Conservation (phyloP, 768 basidiomycete genomes). For the Russula abietina region DNA sequence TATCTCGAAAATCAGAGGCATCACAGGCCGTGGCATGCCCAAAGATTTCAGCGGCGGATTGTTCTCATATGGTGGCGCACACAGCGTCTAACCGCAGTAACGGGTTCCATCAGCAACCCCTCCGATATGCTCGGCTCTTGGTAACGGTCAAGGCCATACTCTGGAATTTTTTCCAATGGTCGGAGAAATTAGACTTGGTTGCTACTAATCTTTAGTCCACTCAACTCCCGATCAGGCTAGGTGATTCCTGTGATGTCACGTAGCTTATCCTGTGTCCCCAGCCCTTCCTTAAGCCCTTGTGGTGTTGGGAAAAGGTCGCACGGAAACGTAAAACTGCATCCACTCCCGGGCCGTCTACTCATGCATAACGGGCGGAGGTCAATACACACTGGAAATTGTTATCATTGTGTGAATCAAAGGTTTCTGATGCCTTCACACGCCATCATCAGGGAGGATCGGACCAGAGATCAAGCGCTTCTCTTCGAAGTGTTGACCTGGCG, state of each 20-base stretch:
- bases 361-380: not conserved
- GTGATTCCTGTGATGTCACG: constrained; percentile 3
- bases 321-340: not conserved
- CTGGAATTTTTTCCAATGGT: not conserved
- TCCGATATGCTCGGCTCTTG: constrained; percentile 14
- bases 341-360: not conserved
- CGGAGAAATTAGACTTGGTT: not conserved
- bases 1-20: constrained; percentile 1
- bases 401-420: constrained; percentile 6
- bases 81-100: not conserved
- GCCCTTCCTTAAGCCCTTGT: not conserved
- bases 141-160: not conserved
- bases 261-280: not conserved
- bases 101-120: not conserved
- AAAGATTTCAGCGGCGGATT: not conserved
- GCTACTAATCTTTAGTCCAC: constrained; percentile 1
- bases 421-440: not conserved
- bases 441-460: not conserved
- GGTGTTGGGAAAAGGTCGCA: not conserved
- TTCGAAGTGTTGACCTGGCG: not conserved
- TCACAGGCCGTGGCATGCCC: not conserved
- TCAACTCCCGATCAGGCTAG: constrained; percentile 11
- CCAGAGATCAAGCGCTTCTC: not conserved
- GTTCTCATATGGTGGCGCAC: not conserved
- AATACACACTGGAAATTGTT: not conserved